Percentiles rank a stretch among this genome's conserved stretches.
Conservation (phyloP, 164 flowering plant species). For the Magnolia sinica region DNA sequence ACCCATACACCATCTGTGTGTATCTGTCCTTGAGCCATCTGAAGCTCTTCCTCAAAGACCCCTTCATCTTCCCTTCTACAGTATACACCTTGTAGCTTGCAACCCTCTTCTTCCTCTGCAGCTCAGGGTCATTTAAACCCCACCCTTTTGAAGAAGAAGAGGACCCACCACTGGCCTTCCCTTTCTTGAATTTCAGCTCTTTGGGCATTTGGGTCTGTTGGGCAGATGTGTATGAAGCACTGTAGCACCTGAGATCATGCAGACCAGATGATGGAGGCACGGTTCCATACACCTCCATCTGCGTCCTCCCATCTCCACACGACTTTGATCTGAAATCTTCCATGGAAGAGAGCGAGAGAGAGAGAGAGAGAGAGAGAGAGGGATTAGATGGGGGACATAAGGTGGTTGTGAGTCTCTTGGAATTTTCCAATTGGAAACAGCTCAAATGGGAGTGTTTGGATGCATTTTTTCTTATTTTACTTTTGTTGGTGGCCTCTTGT, state of each 20-base stretch:
- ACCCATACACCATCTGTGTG: constrained; percentile 57
- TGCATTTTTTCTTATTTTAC: neutral
- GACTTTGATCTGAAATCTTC: constrained; percentile 59
- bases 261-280: constrained; percentile 27
- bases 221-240: constrained; percentile 38
- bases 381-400: neutral
- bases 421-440: neutral
- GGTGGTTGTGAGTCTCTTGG: neutral
- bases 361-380: neutral
- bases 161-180: constrained; percentile 18
- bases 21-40: constrained; percentile 69
- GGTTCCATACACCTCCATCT: constrained; percentile 37
- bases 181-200: constrained; percentile 38
- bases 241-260: constrained; percentile 61
- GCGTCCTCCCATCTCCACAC: constrained; percentile 40
- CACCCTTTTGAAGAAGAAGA: constrained; percentile 17
- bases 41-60: constrained; percentile 34
- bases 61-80: constrained; percentile 42
- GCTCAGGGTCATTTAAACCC: constrained; percentile 44
- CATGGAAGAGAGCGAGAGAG: constrained; percentile 21
- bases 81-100: constrained; percentile 39
- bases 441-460: neutral
- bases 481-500: neutral
- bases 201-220: constrained; percentile 18
- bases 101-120: constrained; percentile 50